Conservation (phyloP, 2,329 filamentous ascomycete genomes). For the Alternaria consortialis region DNA sequence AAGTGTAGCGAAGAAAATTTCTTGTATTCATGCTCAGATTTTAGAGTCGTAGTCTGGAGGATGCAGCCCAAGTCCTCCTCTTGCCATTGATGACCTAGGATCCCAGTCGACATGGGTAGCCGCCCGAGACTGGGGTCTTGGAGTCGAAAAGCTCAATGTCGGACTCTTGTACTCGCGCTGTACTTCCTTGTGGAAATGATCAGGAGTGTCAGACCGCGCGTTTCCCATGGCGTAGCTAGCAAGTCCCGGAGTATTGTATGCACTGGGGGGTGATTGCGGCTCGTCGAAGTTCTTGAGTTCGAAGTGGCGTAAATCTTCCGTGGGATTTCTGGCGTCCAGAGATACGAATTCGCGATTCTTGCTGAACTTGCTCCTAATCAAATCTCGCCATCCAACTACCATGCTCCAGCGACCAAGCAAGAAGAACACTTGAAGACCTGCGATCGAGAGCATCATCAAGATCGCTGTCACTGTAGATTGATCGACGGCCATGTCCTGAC, state of each 20-base stretch:
- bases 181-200: slow-evolving; percentile 48
- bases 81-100: slow-evolving; percentile 48
- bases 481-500: slow-evolving; percentile 71
- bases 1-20: slow-evolving; percentile 6
- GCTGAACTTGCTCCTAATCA: slow-evolving; percentile 61
- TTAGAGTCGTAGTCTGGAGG: slow-evolving; percentile 45
- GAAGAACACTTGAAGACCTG: slow-evolving; percentile 84
- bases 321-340: slow-evolving; percentile 71
- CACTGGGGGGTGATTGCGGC: slow-evolving; percentile 38
- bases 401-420: slow-evolving; percentile 87
- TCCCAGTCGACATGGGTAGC: slow-evolving; percentile 47
- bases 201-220: slow-evolving; percentile 41
- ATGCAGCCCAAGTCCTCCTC: slow-evolving; percentile 52
- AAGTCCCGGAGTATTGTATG: slow-evolving; percentile 36
- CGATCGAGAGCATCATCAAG: slow-evolving; percentile 80
- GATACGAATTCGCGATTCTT: slow-evolving; percentile 85
- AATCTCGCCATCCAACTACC: slow-evolving; percentile 80
- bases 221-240: slow-evolving; percentile 29
- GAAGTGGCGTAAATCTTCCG: slow-evolving; percentile 43
- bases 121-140: slow-evolving; percentile 47
- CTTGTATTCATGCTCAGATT: slow-evolving; percentile 34
- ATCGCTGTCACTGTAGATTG: slow-evolving; percentile 82
- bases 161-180: slow-evolving; percentile 53
- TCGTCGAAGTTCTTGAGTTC: slow-evolving; percentile 49
- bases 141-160: slow-evolving; percentile 54